Base-by-base conservation (phyloP, 1,284 basidiomycete species). In the Naganishia sp. region DNA sequence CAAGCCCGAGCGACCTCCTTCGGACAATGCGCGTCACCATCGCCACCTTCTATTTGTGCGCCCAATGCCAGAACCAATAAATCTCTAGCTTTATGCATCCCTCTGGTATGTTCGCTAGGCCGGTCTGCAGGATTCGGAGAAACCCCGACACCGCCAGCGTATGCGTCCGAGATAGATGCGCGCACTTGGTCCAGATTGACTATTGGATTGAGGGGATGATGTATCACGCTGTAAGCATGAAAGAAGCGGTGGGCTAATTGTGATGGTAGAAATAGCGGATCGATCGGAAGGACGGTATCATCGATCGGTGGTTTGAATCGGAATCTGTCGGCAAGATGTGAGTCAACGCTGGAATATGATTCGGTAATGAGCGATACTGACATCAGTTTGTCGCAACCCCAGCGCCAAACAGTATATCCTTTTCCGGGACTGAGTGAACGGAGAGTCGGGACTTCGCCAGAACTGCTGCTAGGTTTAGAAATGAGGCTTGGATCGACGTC, bases 21-120 rank as follows among this genome's bases (percentile, higher is more conserved):
- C 15, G 58, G 66, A 25, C 66, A 67, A 21, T 67, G 49, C 6
- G 66, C 66, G 39, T 67, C 66, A 9, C 60, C 66, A 49, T 67
- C 66, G 5, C 66, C 66, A 10, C 60, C 66, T 46, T 63, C 66
- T 31, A 67, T 67, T 53, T 67, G 66, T 15, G 66, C 66, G 13
- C 66, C 66, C 39, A 67, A 41, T 9, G 66, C 66, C 11, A 67
- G 25, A 11, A 67, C 66, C 45, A 67, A 41, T 2, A 67, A 31
- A 53, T 67, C 53, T 23, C 66, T 43, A 7, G 66, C 66, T 62
- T 60, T 42, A 31, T 63, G 51, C 41, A 63, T 28, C 9, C 15
- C 32, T 35, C 51, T 35, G 0, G 51, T 43, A 25, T 43, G 35
- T 18, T 63, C 28, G 42, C 51, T 53, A 10, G 41, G 61, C 6